Percentiles rank a stretch among this genome's conserved stretches.
phyloP scores from a whole-genome alignment of 768 basidiomycete genomes.

The Boletus vinaceobasis region DNA sequence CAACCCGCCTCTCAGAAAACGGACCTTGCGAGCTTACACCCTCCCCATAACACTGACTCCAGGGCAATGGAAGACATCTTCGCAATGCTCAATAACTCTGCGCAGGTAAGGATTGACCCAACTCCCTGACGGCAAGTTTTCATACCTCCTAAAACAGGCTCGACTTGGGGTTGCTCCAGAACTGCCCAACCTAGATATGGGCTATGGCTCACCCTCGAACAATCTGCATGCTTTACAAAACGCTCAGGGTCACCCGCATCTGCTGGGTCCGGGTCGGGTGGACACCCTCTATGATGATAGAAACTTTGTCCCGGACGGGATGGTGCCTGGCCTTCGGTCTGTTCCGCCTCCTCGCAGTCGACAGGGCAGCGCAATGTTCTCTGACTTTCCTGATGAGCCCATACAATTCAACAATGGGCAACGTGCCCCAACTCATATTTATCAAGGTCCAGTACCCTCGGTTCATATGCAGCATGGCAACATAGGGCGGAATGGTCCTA shows the following conservation, averaged over 20 bases:
- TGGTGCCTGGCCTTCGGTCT: slow-evolving; percentile 80
- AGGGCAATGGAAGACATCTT: slow-evolving; percentile 78
- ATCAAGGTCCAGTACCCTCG: slow-evolving; percentile 45
- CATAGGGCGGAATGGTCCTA: slow-evolving; percentile 47
- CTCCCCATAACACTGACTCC: slow-evolving; percentile 43
- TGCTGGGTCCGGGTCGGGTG: slow-evolving; percentile 44
- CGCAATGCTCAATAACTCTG: slow-evolving; percentile 74
- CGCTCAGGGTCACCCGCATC: slow-evolving; percentile 39
- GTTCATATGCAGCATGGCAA: slow-evolving; percentile 52
- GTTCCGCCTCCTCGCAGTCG: slow-evolving; percentile 59
- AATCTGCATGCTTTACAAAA: slow-evolving; percentile 41
- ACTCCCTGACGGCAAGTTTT: neutral
- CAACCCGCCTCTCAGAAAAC: slow-evolving; percentile 48
- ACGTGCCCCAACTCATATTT: slow-evolving; percentile 57
- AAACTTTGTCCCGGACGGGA: slow-evolving; percentile 76
- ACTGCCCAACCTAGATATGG: slow-evolving; percentile 20
- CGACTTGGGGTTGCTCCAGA: slow-evolving; percentile 25
- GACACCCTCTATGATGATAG: slow-evolving; percentile 76
- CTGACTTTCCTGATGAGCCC: slow-evolving; percentile 63
- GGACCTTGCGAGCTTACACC: slow-evolving; percentile 38
- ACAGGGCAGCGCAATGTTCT: slow-evolving; percentile 50
- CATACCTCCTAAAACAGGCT: slow-evolving; percentile 21
- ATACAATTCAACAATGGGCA: slow-evolving; percentile 59
- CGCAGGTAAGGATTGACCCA: slow-evolving; percentile 51
- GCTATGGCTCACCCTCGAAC: slow-evolving; percentile 22